Evolutionary conservation across 805 yeast species (phyloP), one percentile per base, ranked within the genome.

Genomic region (Nakazawaea ernobii): DNA sequence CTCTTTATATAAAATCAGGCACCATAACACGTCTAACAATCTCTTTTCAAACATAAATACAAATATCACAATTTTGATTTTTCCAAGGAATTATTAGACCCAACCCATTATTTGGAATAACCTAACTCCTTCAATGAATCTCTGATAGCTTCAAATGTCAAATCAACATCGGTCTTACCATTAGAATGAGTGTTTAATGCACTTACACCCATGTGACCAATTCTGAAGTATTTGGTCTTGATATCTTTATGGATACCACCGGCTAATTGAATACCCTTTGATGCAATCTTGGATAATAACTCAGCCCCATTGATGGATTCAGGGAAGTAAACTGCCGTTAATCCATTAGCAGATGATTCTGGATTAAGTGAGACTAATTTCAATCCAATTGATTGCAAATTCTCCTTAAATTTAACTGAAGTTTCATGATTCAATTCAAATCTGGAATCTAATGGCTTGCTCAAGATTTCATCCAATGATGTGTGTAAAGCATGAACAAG

Each of bases 141-240:
- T 52, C 72, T 70, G 48, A 80, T 68, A 27, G 75, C 76, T 29
- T 65, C 61, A 50, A 73, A 68, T 35, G 77, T 77, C 47, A 62
- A 62, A 49, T 75, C 78, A 28, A 83, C 63, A 61, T 84, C 86
- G 32, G 74, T 73, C 51, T 79, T 69, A 46, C 69, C 66, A 35
- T 43, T 30, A 7, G 39, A 24, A 35, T 39, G 43, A 35, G 67
- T 72, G 55, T 82, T 80, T 49, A 78, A 68, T 10, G 83, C 86
- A 41, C 90, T 76, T 50, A 80, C 82, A 53, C 97, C 97, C 98
- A 92, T 92, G 69, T 91, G 98, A 32, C 98, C 98, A 50, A 91
- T 82, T 67, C 98, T 80, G 72, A 92, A 87, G 70, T 91, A 91
- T 64, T 84, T 82, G 50, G 85, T 77, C 41, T 80, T 83, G 58